Conservation (phyloP, 148 eudicot species). For the Persicaria maculosa region DNA sequence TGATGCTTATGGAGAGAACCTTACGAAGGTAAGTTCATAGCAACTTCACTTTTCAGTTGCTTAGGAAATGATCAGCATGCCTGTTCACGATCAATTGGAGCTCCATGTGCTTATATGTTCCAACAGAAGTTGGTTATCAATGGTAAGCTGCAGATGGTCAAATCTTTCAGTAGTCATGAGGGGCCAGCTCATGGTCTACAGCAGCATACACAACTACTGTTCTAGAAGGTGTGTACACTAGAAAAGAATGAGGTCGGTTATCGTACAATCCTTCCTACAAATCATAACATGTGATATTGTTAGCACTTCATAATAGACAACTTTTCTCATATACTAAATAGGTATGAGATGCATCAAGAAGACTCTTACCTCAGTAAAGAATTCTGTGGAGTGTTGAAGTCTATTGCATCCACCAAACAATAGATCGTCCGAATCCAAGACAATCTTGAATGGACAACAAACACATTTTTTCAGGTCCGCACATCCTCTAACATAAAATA, state of each 20-base stretch:
- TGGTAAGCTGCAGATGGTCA: background rate
- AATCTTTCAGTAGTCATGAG: background rate
- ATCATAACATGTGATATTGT: background rate
- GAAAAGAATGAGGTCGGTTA: slow-evolving; percentile 65
- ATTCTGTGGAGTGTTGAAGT: slow-evolving; percentile 62
- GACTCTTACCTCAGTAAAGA: slow-evolving; percentile 63
- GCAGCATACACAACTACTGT: slow-evolving; percentile 79
- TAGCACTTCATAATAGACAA: background rate
- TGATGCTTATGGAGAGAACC: too few relatives aligned
- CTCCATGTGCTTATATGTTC: too few relatives aligned
- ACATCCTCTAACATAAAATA: background rate
- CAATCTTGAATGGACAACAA: slow-evolving; percentile 46
- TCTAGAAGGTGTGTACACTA: slow-evolving; percentile 74
- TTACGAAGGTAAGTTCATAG: too few relatives aligned
- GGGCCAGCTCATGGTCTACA: slow-evolving; percentile 27
- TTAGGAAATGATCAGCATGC: too few relatives aligned
- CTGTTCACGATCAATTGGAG: too few relatives aligned
- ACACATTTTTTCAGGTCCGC: background rate
- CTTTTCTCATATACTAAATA: background rate
- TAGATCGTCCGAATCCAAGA: slow-evolving; percentile 71
- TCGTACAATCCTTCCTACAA: slow-evolving; percentile 68
- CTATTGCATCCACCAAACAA: slow-evolving; percentile 78
- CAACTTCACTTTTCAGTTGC: too few relatives aligned
- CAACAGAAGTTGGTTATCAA: too few relatives aligned
- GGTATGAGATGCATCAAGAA: background rate